Evolutionary conservation across 768 basidiomycete species (phyloP).

Genomic region (Tulasnella calospora): DNA sequence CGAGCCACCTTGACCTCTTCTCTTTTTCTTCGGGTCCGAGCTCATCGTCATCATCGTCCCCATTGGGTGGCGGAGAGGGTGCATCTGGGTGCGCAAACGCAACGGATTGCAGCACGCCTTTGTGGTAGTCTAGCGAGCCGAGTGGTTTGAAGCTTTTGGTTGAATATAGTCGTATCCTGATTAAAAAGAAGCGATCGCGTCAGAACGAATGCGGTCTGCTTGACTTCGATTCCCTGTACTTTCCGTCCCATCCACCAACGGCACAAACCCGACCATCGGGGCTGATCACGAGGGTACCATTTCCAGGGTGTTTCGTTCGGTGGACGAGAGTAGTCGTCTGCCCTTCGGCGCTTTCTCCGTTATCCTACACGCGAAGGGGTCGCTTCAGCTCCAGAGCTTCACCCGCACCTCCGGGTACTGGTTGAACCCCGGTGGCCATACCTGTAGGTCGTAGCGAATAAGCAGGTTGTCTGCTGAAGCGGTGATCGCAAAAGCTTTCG

Average conservation of each 20-base stretch:
- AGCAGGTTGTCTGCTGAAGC: constrained; percentile 75
- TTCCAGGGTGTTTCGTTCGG: constrained; percentile 74
- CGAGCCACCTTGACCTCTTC: constrained; percentile 56
- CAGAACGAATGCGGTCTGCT: neutral
- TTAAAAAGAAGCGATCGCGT: neutral
- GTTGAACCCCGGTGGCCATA: constrained; percentile 6
- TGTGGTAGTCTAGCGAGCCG: constrained; percentile 80
- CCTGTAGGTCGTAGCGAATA: constrained; percentile 33
- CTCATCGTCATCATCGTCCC: constrained; percentile 49
- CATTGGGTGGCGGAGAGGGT: constrained; percentile 1
- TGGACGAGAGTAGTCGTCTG: constrained; percentile 33
- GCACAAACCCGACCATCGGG: constrained; percentile 76
- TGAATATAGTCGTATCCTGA: constrained; percentile 76
- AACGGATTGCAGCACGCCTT: constrained; percentile 66
- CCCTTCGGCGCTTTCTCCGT: neutral
- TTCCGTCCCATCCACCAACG: constrained; percentile 91
- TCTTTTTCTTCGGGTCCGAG: constrained; percentile 45
- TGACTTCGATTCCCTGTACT: constrained; percentile 43
- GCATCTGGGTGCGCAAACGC: constrained; percentile 50
- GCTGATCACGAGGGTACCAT: constrained; percentile 67
- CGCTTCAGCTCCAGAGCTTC: neutral
- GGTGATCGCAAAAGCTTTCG: constrained; percentile 59
- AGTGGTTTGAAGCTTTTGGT: constrained; percentile 75
- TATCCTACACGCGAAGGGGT: neutral
- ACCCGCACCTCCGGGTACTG: neutral